Evolutionary conservation across 257 asterid species (phyloP), one percentile per base, ranked within the genome.

Genomic region (Catharanthus roseus): DNA sequence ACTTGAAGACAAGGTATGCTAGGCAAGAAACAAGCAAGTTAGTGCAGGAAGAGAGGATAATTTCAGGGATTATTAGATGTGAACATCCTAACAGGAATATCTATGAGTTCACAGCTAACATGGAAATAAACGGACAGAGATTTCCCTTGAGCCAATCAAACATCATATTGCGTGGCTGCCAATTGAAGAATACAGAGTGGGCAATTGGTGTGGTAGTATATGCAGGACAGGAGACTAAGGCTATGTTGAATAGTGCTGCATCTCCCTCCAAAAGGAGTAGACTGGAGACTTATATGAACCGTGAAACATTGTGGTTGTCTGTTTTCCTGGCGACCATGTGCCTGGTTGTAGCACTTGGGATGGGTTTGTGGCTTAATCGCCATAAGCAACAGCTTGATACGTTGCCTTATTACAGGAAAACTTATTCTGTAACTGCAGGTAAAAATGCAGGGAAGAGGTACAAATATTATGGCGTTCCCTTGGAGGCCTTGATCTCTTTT

Each of bases 21-120:
- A 86, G 97, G 84, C 99, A 95, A 83, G 99, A 95, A 89, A 91
- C 97, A 47, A 85, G 75, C 74, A 83, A 82, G 72, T 74, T 95
- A 67, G 85, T 83, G 68, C 80, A 83, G 67, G 93, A 86, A 81
- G 99, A 82, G 80, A 77, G 75, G 34, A 72, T 70, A 64, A 45
- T 88, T 78, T 83, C 93, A 13, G 97, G 97, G 74, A 66, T 91
- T 68, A 85, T 95, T 82, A 91, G 80, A 78, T 91, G 97, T 72
- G 99, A 95, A 84, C 97, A 91, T 78, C 97, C 99, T 39, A 91
- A 95, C 82, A 82, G 97, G 81, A 91, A 91, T 85, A 95, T 95
- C 61, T 95, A 95, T 28, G 99, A 91, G 85, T 95, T 95, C 88
- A 88, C 89, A 61, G 97, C 95, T 53, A 87, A 95, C 77, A 83